Base-by-base conservation (phyloP, 495 filamentous ascomycete genomes). In the Sporormia fimetaria region DNA sequence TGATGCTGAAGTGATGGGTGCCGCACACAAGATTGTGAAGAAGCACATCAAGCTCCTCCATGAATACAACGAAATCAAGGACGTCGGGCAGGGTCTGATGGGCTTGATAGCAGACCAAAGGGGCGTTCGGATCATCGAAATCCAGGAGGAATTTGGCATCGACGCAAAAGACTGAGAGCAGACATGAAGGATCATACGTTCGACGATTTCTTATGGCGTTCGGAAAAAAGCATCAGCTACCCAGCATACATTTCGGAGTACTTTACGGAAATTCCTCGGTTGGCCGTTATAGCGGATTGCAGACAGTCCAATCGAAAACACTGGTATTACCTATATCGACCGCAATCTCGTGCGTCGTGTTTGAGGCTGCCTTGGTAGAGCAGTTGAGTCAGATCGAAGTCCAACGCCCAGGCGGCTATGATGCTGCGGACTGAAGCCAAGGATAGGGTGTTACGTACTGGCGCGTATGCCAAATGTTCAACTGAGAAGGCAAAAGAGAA, bases 31-130 rank as follows among this genome's bases (percentile, higher is more conserved):
- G n/a, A 65, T 69, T 6, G 73, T 84, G 18, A 68, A 76, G 34
- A 63, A 57, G 5, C 80, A 86, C 58, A 84, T 85, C 49, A 64
- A 62, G 41, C 65, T 78, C 1, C 62, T 88, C 5, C 79, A 83
- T 52, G 64, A 75, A 37, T 87, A 87, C 65, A 88, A 88, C 57
- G 83, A 84, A 46, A 76, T 86, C 52, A 73, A 76, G 34, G 83
- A 87, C 56, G 61, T 81, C 2, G 82, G 72, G 0, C 76, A 78
- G 55, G 80, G 80, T 0, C 54, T 88, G 12, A 75, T 85, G 60
- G 79, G 80, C 0, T 51, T 87, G 33, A 70, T 88, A 54, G 82
- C 82, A 2, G 83, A 88, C 26, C 67, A 70, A 31, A 59, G 73
- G 14, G 80, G 80, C 2, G 67, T 82, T 26, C 63, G 71, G 25